Evolutionary conservation across 140 eudicot genomes (phyloP), one percentile per base, ranked within the genome.

Genomic region (Anethum foeniculum): DNA sequence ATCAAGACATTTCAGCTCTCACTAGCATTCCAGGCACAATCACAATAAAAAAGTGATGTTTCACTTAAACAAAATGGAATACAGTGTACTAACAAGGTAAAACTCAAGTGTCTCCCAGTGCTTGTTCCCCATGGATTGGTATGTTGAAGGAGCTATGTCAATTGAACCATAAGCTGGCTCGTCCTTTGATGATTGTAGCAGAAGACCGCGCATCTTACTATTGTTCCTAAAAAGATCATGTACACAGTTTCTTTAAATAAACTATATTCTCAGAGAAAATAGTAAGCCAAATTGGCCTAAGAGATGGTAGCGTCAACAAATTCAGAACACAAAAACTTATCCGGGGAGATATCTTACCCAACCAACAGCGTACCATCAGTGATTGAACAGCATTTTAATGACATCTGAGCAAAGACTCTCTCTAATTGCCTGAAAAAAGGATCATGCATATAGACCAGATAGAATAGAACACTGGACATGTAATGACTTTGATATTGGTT

Each of bases 81-180:
- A 80, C 68, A 39, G 77, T 77, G 39, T 81, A 96, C 97, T 67
- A 73, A 96, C 99, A 68, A 93, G 95, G 81, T 91, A 96, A 79
- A 83, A 83, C 76, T 91, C 98, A 83, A 96, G 97, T 54, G 95
- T 88, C 80, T 90, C 98, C 99, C 99, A 96, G 28, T 91, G 97
- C 85, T 80, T 88, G 76, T 84, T 93, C 78, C 93, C 93, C 49
- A 28, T 86, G 49, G 81, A 82, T 27, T 88, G 88, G 51, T 87
- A 89, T 47, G 81, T 64, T 32, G 88, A 65, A 77, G 89, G 80
- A 69, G 77, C 88, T 34, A 75, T 86, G 51, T 90, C 91, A 85
- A 69, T 54, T 49, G 92, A 84, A 79, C 82, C 89, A 78, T 82
- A 81, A 80, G 75, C 77, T 71, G 39, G 48, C 56, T 90, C 97